Conservation (phyloP, 345 rosid species). For the Anacardium occidentale region DNA sequence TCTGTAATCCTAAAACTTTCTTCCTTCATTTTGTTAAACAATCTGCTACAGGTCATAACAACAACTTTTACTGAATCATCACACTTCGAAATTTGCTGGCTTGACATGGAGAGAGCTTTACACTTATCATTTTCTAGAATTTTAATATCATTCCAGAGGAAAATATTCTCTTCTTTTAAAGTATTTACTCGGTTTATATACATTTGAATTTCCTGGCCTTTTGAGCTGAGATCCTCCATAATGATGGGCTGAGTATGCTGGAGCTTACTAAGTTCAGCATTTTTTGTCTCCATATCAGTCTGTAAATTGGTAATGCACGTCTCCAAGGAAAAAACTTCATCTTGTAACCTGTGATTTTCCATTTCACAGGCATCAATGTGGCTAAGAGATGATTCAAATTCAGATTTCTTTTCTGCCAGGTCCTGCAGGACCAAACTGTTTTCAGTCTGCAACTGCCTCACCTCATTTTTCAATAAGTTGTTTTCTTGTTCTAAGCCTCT, state of each 20-base stretch:
- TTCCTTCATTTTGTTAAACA: conserved; percentile 26
- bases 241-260: conserved; percentile 44
- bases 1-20: conserved; percentile 39
- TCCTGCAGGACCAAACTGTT: conserved; percentile 42
- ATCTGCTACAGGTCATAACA: conserved; percentile 19
- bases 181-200: conserved; percentile 32
- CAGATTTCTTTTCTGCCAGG: conserved; percentile 44
- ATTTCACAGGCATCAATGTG: conserved; percentile 23
- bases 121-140: conserved; percentile 26
- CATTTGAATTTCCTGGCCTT: conserved; percentile 43
- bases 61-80: conserved; percentile 26
- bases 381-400: conserved; percentile 37
- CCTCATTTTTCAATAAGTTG: conserved; percentile 31
- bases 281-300: conserved; percentile 50
- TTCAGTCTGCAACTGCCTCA: conserved; percentile 36
- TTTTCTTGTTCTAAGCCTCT: conserved; percentile 35
- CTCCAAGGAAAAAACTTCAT: conserved; percentile 47
- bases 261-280: conserved; percentile 45
- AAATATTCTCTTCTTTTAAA: conserved; percentile 43
- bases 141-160: conserved; percentile 31
- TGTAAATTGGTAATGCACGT: conserved; percentile 43
- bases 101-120: conserved; percentile 34
- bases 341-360: conserved; percentile 43
- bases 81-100: conserved; percentile 39
- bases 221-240: conserved; percentile 41